phyloP scores from a whole-genome alignment of 495 filamentous ascomycete species.

The Hypomontagnella submonticulosa region DNA sequence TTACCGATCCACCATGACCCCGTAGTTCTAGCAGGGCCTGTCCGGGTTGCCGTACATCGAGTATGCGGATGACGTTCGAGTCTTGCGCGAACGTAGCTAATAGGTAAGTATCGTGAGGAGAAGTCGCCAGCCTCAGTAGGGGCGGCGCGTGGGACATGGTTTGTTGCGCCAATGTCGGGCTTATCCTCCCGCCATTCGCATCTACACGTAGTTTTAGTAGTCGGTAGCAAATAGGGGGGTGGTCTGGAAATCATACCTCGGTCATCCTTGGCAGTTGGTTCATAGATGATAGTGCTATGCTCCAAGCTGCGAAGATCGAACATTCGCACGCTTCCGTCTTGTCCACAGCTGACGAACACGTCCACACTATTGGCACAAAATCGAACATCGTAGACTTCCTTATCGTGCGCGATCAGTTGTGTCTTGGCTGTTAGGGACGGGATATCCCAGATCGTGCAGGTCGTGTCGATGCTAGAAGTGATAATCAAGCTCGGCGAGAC shows the following conservation, averaged over 20 bases:
- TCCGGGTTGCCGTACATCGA: slow-evolving; percentile 96
- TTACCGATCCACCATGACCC: slow-evolving; percentile 87
- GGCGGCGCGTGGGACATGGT: slow-evolving; percentile 85
- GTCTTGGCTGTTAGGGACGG: slow-evolving; percentile 98
- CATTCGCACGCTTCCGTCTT: slow-evolving; percentile 98
- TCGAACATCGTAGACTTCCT: slow-evolving; percentile 97
- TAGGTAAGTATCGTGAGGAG: slow-evolving; percentile 94
- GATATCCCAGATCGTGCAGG: slow-evolving; percentile 99
- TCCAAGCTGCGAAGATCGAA: slow-evolving; percentile 97
- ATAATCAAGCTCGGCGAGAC: slow-evolving; percentile 97
- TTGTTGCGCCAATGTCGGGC: slow-evolving; percentile 75
- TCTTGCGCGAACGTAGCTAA: slow-evolving; percentile 97
- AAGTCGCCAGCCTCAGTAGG: slow-evolving; percentile 87
- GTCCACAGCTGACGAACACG: slow-evolving; percentile 97
- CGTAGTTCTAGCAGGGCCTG: slow-evolving; percentile 94
- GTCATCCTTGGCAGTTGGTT: slow-evolving; percentile 89
- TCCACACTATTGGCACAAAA: slow-evolving; percentile 97
- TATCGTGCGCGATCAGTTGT: slow-evolving; percentile 97
- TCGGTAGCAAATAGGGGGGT: neutral
- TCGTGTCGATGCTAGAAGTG: slow-evolving; percentile 98
- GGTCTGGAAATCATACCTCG: slow-evolving; percentile 65
- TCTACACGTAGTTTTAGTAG: slow-evolving; percentile 49
- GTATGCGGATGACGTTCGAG: slow-evolving; percentile 89
- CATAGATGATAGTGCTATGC: slow-evolving; percentile 99
- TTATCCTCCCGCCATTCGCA: slow-evolving; percentile 62